Conservation (phyloP, 495 filamentous ascomycete genomes). For the Neurospora sp. region DNA sequence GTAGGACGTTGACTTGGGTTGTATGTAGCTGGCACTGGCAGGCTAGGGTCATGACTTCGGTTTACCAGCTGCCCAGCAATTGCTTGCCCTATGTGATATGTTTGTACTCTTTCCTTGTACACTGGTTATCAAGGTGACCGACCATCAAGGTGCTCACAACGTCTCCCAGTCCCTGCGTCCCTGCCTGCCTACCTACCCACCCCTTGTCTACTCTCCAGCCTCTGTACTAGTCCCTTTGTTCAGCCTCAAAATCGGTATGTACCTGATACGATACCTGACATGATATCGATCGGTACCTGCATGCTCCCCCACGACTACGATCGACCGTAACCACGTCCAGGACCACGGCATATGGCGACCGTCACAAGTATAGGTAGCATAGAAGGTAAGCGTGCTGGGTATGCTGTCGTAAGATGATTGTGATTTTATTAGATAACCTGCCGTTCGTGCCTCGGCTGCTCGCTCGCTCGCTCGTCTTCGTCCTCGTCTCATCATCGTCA, state of each 20-base stretch:
- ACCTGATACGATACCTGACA: too few species aligned
- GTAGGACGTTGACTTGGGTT: background rate
- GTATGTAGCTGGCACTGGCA: too few species aligned
- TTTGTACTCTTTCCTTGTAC: background rate
- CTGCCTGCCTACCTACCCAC: background rate
- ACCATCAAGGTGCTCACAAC: background rate
- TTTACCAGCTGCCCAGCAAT: background rate
- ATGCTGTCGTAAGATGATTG: too few species aligned
- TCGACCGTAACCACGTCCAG: too few species aligned
- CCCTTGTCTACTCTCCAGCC: background rate
- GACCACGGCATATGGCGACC: too few species aligned
- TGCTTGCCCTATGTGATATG: background rate
- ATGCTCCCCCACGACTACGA: too few species aligned
- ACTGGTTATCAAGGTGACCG: background rate
- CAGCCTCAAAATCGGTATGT: background rate
- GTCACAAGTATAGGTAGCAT: too few species aligned
- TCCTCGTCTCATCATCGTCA: background rate
- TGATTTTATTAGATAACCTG: background rate
- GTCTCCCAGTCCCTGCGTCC: background rate
- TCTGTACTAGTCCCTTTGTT: background rate
- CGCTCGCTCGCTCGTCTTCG: background rate
- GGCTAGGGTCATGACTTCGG: background rate
- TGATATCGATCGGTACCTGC: too few species aligned
- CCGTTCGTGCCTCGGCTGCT: background rate
- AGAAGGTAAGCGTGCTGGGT: too few species aligned